phyloP scores from a whole-genome alignment of 345 rosid species.

The Psidium friedrichsthalianum region DNA sequence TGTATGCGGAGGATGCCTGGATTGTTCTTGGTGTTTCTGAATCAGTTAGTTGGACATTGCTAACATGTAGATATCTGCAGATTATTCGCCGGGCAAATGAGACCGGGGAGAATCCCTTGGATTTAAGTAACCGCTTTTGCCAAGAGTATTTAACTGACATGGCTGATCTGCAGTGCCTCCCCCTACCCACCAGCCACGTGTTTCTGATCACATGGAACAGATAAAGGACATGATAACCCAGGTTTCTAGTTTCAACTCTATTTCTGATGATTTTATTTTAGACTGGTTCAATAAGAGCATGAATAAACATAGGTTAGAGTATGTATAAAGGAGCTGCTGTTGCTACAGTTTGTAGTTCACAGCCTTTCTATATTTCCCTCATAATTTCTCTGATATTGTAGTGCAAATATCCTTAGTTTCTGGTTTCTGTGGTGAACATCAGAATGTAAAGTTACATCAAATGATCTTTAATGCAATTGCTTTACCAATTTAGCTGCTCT shows the following conservation, averaged over 20 bases:
- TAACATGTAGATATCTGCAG: slow-evolving; percentile 19
- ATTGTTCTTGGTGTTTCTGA: background rate
- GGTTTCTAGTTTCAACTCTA: slow-evolving; percentile 20
- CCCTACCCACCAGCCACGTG: slow-evolving; percentile 77
- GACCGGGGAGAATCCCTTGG: slow-evolving; percentile 38
- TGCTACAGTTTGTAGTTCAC: background rate
- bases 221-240: slow-evolving; percentile 57
- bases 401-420: background rate
- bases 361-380: background rate
- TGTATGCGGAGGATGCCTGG: background rate
- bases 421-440: background rate
- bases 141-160: slow-evolving; percentile 69
- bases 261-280: background rate
- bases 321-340: background rate
- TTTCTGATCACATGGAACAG: slow-evolving; percentile 67
- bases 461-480: background rate
- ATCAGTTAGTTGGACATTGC: background rate
- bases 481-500: background rate
- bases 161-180: slow-evolving; percentile 65
- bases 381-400: background rate
- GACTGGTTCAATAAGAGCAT: background rate
- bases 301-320: background rate
- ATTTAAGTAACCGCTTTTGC: slow-evolving; percentile 55
- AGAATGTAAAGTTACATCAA: background rate
- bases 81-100: slow-evolving; percentile 71